Evolutionary conservation across 2,329 filamentous ascomycete species (phyloP).

Genomic region (Clarireedia paspali): DNA sequence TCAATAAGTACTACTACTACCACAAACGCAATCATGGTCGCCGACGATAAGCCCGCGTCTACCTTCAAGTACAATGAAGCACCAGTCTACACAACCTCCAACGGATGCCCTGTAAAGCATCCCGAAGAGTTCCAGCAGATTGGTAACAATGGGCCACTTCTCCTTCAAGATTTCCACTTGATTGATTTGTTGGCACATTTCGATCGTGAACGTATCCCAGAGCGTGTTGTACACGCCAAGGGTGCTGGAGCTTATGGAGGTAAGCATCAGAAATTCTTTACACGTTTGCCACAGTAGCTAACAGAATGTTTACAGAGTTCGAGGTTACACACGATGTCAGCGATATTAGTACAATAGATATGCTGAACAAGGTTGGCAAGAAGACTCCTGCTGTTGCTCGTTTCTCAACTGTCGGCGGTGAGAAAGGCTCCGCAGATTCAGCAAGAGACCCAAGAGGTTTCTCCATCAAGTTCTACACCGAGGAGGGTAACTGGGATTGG

Average conservation of each 20-base stretch:
- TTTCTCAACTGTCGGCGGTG: conserved; percentile 65
- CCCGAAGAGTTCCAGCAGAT: conserved; percentile 45
- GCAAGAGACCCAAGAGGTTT: conserved; percentile 63
- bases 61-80: conserved; percentile 49
- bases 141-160: conserved; percentile 48
- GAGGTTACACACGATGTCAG: conserved; percentile 27
- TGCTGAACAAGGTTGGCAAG: conserved; percentile 53
- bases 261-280: conserved; percentile 2
- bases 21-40: conserved; percentile 33
- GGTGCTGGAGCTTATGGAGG: conserved; percentile 35
- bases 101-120: conserved; percentile 49
- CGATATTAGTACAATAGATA: conserved; percentile 22
- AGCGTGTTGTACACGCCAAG: conserved; percentile 27
- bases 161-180: conserved; percentile 59
- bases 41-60: conserved; percentile 36
- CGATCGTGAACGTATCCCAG: conserved; percentile 41
- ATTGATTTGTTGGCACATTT: conserved; percentile 53
- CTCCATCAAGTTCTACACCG: conserved; percentile 63
- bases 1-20: background rate
- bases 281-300: conserved; percentile 4
- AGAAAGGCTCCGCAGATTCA: conserved; percentile 59
- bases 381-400: conserved; percentile 59
- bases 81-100: conserved; percentile 52
- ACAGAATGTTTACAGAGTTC: conserved; percentile 18
- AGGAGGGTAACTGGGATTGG: conserved; percentile 65